phyloP scores from a whole-genome alignment of 2,329 filamentous ascomycete genomes.

The Hortaea sp. region DNA sequence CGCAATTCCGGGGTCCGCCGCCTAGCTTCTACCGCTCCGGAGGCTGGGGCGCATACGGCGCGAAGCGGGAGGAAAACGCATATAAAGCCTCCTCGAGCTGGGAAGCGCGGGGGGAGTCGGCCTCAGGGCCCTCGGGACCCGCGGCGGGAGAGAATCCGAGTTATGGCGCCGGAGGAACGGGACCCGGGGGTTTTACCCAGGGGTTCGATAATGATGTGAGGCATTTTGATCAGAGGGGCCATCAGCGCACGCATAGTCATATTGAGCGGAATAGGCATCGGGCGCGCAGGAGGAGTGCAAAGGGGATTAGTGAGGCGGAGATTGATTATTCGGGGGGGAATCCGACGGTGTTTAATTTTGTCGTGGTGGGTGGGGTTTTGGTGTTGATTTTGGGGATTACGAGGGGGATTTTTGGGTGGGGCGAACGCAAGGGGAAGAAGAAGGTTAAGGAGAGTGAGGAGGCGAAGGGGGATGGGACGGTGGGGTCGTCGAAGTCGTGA shows the following conservation, averaged over 20 bases:
- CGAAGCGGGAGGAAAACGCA: conserved; percentile 45
- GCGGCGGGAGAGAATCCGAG: conserved; percentile 31
- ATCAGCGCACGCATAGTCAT: conserved; percentile 62
- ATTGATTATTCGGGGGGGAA: conserved; percentile 8
- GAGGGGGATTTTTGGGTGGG: neutral
- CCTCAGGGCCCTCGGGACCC: conserved; percentile 22
- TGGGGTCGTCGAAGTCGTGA: neutral
- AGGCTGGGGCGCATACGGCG: conserved; percentile 59
- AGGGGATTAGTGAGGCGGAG: conserved; percentile 11
- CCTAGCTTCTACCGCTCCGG: conserved; percentile 79
- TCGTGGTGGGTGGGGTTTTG: conserved; percentile 24
- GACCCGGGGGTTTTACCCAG: conserved; percentile 48
- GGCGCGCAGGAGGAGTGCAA: conserved; percentile 11
- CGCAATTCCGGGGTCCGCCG: conserved; percentile 73
- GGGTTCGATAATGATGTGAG: conserved; percentile 48
- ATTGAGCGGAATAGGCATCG: conserved; percentile 29
- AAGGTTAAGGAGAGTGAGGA: neutral
- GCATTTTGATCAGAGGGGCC: conserved; percentile 68
- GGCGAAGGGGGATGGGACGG: neutral
- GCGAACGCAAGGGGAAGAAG: neutral
- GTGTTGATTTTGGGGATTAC: conserved; percentile 11
- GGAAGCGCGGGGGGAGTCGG: conserved; percentile 15
- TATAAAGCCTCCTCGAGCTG: conserved; percentile 19
- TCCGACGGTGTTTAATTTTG: conserved; percentile 21
- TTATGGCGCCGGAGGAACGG: conserved; percentile 16